A percentile compares a stretch with the other conserved stretches of the same genome.
Conservation (phyloP, 768 basidiomycete species). For the Termitomyces sp. region DNA sequence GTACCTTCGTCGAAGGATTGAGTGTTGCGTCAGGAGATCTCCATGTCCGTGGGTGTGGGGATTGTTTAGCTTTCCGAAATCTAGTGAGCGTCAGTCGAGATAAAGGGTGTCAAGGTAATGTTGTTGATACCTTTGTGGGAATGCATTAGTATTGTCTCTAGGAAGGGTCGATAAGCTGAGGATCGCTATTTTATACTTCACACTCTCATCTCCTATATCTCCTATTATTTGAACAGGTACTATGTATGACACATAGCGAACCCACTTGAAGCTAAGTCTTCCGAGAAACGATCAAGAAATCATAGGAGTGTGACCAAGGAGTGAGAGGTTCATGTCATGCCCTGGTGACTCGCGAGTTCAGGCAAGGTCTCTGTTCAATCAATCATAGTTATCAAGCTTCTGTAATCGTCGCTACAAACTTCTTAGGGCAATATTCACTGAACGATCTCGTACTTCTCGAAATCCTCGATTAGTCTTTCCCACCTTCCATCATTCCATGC, state of each 20-base stretch:
- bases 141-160: not conserved
- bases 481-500: slow-evolving; percentile 38
- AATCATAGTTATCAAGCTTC: too few species aligned
- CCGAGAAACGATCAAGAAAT: not conserved
- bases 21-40: not conserved
- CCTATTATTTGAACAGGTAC: not conserved
- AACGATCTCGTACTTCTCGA: slow-evolving; percentile 27
- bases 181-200: not conserved
- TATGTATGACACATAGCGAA: not conserved
- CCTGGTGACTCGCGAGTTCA: too few species aligned
- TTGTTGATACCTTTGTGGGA: not conserved
- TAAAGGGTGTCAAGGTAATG: not conserved
- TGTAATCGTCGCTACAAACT: too few species aligned
- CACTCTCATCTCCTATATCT: not conserved
- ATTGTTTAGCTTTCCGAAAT: not conserved
- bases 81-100: not conserved
- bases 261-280: not conserved
- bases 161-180: not conserved
- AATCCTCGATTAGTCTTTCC: slow-evolving; percentile 24
- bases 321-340: not conserved
- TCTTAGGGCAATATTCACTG: not conserved
- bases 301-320: not conserved
- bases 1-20: not conserved
- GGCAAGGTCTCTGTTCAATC: too few species aligned
- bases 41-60: not conserved